Evolutionary conservation across 495 filamentous ascomycete species (phyloP).

Genomic region (Annulohypoxylon stygium): DNA sequence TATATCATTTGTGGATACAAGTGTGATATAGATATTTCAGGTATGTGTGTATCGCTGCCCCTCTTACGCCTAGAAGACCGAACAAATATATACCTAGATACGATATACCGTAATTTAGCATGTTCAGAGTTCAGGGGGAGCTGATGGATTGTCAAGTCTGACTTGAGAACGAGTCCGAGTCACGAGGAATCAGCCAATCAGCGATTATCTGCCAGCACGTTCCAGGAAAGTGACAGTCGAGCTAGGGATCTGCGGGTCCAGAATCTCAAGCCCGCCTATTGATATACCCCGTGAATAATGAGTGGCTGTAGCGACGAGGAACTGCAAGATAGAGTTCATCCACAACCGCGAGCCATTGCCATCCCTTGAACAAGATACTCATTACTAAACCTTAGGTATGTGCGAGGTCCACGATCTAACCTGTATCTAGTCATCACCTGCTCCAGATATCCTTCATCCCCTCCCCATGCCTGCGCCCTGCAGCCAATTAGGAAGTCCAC

Average conservation of each 20-base stretch:
- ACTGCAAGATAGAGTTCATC: neutral
- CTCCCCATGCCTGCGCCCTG: neutral
- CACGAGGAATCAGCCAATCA: conserved; percentile 26
- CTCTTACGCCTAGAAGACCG: too few relatives aligned
- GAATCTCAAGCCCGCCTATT: conserved; percentile 20
- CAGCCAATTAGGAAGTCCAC: conserved; percentile 30
- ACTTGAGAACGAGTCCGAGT: too few relatives aligned
- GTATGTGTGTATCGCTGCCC: too few relatives aligned
- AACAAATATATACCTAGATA: too few relatives aligned
- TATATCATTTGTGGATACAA: too few relatives aligned
- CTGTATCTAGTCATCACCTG: neutral
- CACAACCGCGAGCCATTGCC: neutral
- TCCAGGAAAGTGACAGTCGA: conserved; percentile 23
- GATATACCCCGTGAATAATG: conserved; percentile 19
- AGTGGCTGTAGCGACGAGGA: conserved; percentile 6
- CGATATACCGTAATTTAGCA: too few relatives aligned
- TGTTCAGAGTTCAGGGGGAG: too few relatives aligned
- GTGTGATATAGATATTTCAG: too few relatives aligned
- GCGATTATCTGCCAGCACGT: conserved; percentile 24
- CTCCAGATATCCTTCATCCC: conserved; percentile 8
- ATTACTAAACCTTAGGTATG: neutral
- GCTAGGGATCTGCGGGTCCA: conserved; percentile 32
- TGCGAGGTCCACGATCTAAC: neutral
- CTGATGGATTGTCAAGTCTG: too few relatives aligned
- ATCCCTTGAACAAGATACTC: neutral